These are phyloP conservation scores for Erysimum pusillum DNA, from an alignment of 441 rosid genomes.

Conservation along the genomic window DNA sequence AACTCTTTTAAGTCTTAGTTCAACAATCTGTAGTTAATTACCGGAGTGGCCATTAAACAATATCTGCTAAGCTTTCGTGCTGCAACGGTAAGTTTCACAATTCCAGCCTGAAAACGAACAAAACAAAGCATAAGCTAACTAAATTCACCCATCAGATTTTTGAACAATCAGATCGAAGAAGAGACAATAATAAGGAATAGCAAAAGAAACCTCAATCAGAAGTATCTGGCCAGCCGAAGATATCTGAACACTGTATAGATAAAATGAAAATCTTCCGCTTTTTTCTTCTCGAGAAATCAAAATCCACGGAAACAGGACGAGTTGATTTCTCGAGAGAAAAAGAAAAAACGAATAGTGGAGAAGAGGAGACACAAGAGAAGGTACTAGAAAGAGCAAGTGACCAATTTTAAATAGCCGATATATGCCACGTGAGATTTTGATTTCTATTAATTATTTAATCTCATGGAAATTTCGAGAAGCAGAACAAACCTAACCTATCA, in stretches of 20 bases:
- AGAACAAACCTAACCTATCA: conserved; percentile 41
- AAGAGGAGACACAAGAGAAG: conserved; percentile 19
- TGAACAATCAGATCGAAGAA: conserved; percentile 9
- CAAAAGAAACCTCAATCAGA: neutral
- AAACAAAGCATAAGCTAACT: neutral
- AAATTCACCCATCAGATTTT: neutral
- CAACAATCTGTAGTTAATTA: conserved; percentile 23
- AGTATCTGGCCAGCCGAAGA: neutral
- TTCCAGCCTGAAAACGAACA: conserved; percentile 9
- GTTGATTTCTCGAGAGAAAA: conserved; percentile 5
- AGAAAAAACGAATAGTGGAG: neutral
- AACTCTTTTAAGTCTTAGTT: neutral
- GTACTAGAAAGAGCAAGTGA: conserved; percentile 26
- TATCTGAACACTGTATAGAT: neutral
- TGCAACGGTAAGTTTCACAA: neutral
- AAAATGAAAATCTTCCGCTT: neutral
- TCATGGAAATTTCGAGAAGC: conserved; percentile 68
- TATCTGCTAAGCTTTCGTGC: conserved; percentile 10
- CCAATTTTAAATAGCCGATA: conserved; percentile 6
- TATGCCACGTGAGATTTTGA: conserved; percentile 58
- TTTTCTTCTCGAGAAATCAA: conserved; percentile 15
- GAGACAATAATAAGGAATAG: neutral
- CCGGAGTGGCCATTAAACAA: conserved; percentile 39
- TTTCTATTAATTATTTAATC: conserved; percentile 4
- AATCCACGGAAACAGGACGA: conserved; percentile 2